Base-by-base conservation (phyloP, 352 stramenopile species). In the Peronospora destructor region DNA sequence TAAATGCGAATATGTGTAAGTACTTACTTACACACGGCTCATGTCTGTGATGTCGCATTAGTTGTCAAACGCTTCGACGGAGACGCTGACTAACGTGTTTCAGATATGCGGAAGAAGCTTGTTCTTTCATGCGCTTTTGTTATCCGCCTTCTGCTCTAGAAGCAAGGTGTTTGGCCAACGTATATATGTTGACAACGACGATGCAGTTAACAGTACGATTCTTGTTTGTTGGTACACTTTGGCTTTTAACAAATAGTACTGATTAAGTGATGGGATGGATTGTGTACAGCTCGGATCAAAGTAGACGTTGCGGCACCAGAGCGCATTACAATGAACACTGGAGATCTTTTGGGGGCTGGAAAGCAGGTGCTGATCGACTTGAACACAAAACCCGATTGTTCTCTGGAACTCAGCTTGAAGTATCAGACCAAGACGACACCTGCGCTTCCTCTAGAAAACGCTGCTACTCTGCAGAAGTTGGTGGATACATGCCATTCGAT, bases 41-140 rank as follows among this genome's bases (percentile, higher is more conserved):
- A 64, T 30, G 36, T 28, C 26, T 56, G 26, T 38, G 53, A 13
- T 52, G 23, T 30, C 26, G 6, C 38, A 26, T 9, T 28, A 91
- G 76, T 49, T 89, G 2, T 49, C 57, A 7, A 82, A 84, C 35
- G 68, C 72, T n/a, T 87, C 83, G 13, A 63, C 61, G 3, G 66
- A 66, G 41, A 89, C 74, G 4, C 50, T 94, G 17, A 59, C 53
- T 11, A 83, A 65, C 17, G 73, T 91, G 37, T 62, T 94, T n/a
- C 68, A 87, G 60, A 76, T 94, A 30, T 87, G 75, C 44, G 80
- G 80, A 2, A 71, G 88, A 49, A 94, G 79, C 53, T 52, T 94
- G n/a, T 85, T 91, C 39, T 94, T 94, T 62, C 80, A 94, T 45
- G 85, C 80, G 16, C 59, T 91, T 7, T 46, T 94, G 16, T 59